These are phyloP conservation scores for Warburgia ugandensis DNA, from an alignment of 164 flowering plant genomes.

Conservation along the genomic window DNA sequence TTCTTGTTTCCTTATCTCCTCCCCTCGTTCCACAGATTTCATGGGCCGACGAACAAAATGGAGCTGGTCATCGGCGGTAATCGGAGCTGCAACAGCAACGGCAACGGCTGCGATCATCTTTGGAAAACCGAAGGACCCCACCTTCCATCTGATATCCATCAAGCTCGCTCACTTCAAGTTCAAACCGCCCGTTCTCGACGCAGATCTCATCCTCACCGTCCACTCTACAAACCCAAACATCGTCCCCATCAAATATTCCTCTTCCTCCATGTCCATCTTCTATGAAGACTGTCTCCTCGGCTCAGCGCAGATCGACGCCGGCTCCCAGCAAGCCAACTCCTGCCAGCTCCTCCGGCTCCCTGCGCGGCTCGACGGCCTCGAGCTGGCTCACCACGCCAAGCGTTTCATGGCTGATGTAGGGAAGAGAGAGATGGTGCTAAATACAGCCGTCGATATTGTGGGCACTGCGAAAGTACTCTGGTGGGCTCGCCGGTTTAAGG, in stretches of 20 bases:
- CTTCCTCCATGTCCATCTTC: slow-evolving; percentile 70
- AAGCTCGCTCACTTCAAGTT: slow-evolving; percentile 55
- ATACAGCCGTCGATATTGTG: slow-evolving; percentile 57
- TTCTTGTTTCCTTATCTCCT: too few relatives aligned
- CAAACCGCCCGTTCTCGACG: slow-evolving; percentile 57
- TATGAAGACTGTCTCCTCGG: slow-evolving; percentile 73
- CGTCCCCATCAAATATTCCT: slow-evolving; percentile 54
- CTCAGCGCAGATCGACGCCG: slow-evolving; percentile 56
- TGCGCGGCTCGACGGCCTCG: slow-evolving; percentile 53
- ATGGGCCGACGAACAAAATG: too few relatives aligned
- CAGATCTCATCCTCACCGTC: slow-evolving; percentile 70
- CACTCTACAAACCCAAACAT: slow-evolving; percentile 89
- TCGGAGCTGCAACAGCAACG: slow-evolving; percentile 52
- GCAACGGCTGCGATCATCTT: slow-evolving; percentile 34
- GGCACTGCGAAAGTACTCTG: slow-evolving; percentile 66
- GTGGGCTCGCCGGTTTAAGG: slow-evolving; percentile 64
- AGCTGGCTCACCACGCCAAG: slow-evolving; percentile 50
- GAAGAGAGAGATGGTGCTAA: slow-evolving; percentile 66
- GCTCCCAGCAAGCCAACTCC: slow-evolving; percentile 56
- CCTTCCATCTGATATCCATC: slow-evolving; percentile 66
- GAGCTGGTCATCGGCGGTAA: slow-evolving; percentile 28
- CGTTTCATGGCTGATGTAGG: slow-evolving; percentile 54
- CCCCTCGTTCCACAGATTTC: too few relatives aligned
- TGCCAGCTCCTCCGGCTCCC: slow-evolving; percentile 59
- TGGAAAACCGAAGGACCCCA: slow-evolving; percentile 64